Evolutionary conservation across 495 filamentous ascomycete species (phyloP), one percentile per base, ranked within the genome.

Genomic region (Xylaria acuta): DNA sequence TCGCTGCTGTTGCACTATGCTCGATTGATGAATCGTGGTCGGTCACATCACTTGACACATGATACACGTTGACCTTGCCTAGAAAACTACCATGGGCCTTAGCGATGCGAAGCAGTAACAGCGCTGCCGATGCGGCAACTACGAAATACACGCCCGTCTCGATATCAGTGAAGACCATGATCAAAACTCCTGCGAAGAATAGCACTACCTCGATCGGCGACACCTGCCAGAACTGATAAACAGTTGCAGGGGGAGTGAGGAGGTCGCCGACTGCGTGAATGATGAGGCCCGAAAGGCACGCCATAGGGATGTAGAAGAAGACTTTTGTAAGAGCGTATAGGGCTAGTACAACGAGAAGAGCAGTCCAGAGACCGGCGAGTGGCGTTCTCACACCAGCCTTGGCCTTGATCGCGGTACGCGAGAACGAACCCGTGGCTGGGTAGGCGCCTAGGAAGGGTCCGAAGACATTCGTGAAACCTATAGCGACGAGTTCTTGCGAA

Each of bases 61-160:
- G 16, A 53, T 73, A 67, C 43, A 82, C 53, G 36, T 76, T 69
- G 16, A 81, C 75, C 54, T 72, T 53, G 51, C 80, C 83, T 30
- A 86, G 74, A 77, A 83, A 82, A 34, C 79, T 70, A 56, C 86
- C 86, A 7, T 82, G 79, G 27, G 81, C 81, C 51, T 84, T 83
- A 41, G 84, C 83, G 8, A 85, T 75, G 20, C 86, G 73, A 22
- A 78, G 71, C 56, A 78, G 40, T 14, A 70, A 5, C 16, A 78
- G 20, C 69, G 75, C 20, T 49, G 73, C 58, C 64, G 86, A 86
- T 1, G 75, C 74, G n/a, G 72, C 77, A 1, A 87, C 79, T 20
- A 85, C 84, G 30, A 81, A 78, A 71, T 88, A 88, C 58, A 88
- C 85, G 36, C 86, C 85, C 34, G 86, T 84, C 70, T 88, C 86